These are phyloP conservation scores for Ananas comosus DNA, from an alignment of 176 grass and related monocot genomes.

Conservation along the genomic window DNA sequence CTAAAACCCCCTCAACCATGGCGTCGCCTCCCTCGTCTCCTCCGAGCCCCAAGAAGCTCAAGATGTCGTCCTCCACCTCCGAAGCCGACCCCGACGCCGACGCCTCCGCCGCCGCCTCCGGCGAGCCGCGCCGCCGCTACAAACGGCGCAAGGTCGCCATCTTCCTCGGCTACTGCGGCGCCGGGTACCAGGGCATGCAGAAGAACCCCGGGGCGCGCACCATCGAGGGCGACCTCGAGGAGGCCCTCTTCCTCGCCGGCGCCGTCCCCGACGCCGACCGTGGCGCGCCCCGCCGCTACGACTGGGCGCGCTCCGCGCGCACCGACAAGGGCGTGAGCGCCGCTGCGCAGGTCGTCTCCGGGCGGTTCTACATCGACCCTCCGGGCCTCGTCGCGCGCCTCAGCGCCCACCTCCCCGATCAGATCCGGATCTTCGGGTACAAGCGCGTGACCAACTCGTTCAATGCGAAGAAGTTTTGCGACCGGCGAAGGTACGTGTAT, in stretches of 20 bases:
- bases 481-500: constrained; percentile 66
- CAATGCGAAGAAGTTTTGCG: constrained; percentile 89
- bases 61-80: constrained; percentile 54
- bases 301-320: constrained; percentile 78
- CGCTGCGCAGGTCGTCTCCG: constrained; percentile 79
- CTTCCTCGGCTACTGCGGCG: constrained; percentile 76
- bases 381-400: constrained; percentile 58
- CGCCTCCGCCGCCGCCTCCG: constrained; percentile 16
- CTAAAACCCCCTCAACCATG: neutral
- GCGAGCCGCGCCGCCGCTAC: constrained; percentile 44
- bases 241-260: constrained; percentile 72
- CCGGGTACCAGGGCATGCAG: constrained; percentile 96
- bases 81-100: constrained; percentile 29
- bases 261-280: constrained; percentile 62
- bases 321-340: constrained; percentile 94
- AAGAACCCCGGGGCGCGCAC: constrained; percentile 91
- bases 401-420: constrained; percentile 51
- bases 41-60: constrained; percentile 55
- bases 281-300: constrained; percentile 46
- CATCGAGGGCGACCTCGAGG: constrained; percentile 92
- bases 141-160: constrained; percentile 95
- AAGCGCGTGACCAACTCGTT: constrained; percentile 79
- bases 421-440: constrained; percentile 76
- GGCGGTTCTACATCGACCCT: constrained; percentile 81
- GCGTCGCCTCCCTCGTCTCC: constrained; percentile 45